Evolutionary conservation across 495 filamentous ascomycete genomes (phyloP).

Genomic region (Talaromyces wortmannii): DNA sequence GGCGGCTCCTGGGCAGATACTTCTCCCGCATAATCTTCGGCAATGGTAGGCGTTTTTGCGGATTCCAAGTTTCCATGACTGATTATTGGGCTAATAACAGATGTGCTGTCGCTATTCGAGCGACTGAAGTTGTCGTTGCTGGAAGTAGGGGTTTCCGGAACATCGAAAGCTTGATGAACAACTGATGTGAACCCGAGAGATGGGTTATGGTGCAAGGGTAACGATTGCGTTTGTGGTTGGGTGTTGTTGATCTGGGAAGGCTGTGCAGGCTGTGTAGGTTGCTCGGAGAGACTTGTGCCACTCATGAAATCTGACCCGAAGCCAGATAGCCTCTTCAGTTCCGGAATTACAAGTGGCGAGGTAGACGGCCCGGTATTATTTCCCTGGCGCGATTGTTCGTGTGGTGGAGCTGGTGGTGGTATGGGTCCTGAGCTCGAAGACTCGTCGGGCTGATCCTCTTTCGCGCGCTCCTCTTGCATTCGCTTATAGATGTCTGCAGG

Average conservation of each 20-base stretch:
- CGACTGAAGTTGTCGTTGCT: constrained; percentile 40
- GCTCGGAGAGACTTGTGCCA: constrained; percentile 5
- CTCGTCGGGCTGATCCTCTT: constrained; percentile 47
- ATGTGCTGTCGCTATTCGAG: constrained; percentile 59
- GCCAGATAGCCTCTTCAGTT: constrained; percentile 56
- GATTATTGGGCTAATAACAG: constrained; percentile 65
- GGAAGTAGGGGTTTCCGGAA: constrained; percentile 53
- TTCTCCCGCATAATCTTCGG: constrained; percentile 42
- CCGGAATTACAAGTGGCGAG: constrained; percentile 39
- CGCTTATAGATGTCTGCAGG: constrained; percentile 77
- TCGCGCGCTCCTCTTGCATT: constrained; percentile 58
- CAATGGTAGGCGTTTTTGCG: constrained; percentile 48
- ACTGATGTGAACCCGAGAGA: constrained; percentile 60
- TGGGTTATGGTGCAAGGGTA: constrained; percentile 42
- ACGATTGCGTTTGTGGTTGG: constrained; percentile 5
- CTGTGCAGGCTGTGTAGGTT: constrained; percentile 9
- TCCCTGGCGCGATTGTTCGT: neutral
- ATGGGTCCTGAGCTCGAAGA: constrained; percentile 35
- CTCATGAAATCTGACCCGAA: constrained; percentile 46
- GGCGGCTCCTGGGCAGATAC: constrained; percentile 19
- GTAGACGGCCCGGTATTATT: constrained; percentile 5
- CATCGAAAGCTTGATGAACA: constrained; percentile 66
- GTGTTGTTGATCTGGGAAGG: neutral
- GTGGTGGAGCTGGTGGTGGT: constrained; percentile 11
- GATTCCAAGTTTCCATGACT: constrained; percentile 32